These are phyloP conservation scores for Ogataea thermomethanolica DNA, from an alignment of 805 yeast genomes.

Conservation along the genomic window DNA sequence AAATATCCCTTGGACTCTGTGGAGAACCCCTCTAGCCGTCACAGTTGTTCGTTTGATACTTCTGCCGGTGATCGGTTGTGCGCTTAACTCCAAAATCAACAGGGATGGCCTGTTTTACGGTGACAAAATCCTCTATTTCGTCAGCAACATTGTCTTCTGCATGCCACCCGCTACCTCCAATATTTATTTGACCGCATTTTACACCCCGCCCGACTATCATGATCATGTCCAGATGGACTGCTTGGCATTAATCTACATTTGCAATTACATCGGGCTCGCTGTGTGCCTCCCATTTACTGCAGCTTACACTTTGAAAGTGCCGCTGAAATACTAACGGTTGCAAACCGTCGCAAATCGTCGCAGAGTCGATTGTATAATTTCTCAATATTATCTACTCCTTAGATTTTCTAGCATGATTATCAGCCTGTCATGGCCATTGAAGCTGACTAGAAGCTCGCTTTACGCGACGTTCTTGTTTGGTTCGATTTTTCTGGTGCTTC, in stretches of 20 bases:
- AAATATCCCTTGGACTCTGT: constrained; percentile 63
- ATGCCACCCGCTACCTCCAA: constrained; percentile 88
- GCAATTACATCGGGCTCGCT: constrained; percentile 67
- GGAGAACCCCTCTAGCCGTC: constrained; percentile 60
- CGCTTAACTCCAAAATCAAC: constrained; percentile 59
- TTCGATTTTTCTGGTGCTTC: constrained; percentile 25
- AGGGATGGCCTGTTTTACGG: constrained; percentile 60
- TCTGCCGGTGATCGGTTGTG: constrained; percentile 76
- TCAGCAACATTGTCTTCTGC: constrained; percentile 69
- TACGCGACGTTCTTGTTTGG: constrained; percentile 14
- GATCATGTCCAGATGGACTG: constrained; percentile 76
- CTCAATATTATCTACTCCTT: not conserved
- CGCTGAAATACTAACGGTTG: constrained; percentile 35
- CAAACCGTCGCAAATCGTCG: too few species aligned
- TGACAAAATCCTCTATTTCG: constrained; percentile 62
- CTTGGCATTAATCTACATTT: constrained; percentile 68
- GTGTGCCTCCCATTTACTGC: constrained; percentile 73
- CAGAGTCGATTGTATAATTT: not conserved
- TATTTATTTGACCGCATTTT: constrained; percentile 84
- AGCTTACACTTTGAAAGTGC: constrained; percentile 59
- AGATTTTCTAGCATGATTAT: constrained; percentile 15
- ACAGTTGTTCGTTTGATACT: constrained; percentile 57
- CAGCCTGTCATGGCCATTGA: constrained; percentile 24
- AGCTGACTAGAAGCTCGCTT: constrained; percentile 20
- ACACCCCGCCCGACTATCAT: constrained; percentile 59